Conservation (phyloP, 148 eudicot genomes). For the Pouteria glomerata region DNA sequence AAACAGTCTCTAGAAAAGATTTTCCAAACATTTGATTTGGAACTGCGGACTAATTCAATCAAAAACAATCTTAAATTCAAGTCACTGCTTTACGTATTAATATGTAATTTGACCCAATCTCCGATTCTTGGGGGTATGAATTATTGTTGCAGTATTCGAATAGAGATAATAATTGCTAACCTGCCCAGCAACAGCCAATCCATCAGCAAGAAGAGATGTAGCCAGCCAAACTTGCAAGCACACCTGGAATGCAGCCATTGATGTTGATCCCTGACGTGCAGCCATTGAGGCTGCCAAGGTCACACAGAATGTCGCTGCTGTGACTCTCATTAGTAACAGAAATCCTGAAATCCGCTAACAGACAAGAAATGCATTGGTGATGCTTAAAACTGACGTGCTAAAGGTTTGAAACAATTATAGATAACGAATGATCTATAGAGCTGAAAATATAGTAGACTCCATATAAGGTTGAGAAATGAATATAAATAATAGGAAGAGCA, state of each 20-base stretch:
- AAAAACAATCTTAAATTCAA: no score
- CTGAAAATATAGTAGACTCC: background rate
- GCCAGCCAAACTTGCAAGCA: conserved; percentile 84
- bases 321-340: conserved; percentile 56
- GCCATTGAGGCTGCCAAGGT: conserved; percentile 78
- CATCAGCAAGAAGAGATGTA: conserved; percentile 74
- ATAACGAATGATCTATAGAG: background rate
- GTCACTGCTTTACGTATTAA: no score
- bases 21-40: no score
- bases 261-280: conserved; percentile 59
- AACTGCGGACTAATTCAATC: no score
- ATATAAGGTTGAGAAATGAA: background rate
- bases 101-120: no score
- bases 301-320: conserved; percentile 73
- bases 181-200: conserved; percentile 81
- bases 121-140: background rate
- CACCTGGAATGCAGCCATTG: conserved; percentile 80
- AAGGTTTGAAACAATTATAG: background rate
- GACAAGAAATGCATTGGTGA: background rate
- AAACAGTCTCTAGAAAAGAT: no score
- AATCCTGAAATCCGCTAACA: conserved; percentile 24
- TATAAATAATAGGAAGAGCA: background rate
- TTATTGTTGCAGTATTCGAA: background rate
- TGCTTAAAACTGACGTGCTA: background rate
- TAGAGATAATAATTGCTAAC: conserved; percentile 17